Base-by-base conservation (phyloP, 2,329 filamentous ascomycete genomes). In the Rosellinia necatrix region DNA sequence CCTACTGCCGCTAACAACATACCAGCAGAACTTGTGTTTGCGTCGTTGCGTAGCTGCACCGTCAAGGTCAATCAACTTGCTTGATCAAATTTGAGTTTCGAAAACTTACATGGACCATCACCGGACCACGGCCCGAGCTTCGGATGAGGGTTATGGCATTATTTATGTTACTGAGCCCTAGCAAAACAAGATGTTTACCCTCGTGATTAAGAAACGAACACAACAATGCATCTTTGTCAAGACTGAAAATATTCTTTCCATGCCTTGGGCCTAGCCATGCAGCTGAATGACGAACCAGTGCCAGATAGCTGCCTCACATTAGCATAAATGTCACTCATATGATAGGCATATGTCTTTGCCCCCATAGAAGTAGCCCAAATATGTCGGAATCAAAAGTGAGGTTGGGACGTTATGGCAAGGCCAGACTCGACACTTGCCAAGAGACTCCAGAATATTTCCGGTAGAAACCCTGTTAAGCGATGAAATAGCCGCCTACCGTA, bases 251-350 rank as follows among this genome's bases (percentile, higher is more conserved):
- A 3, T 76, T 72, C 59, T 82, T 85, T 10, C 92, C 92, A 70
- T 97, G 92, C 34, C 91, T 80, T n/a, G 93, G 93, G 6, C 89
- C 91, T 9, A 96, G 76, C 93, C 93, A 97, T 1, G 92, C 88
- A 29, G 81, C 82, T 85, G 87, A 94, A 3, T 90, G 78, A 15
- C 92, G 85, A 4, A 96, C 86, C 10, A 96, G 74, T 6, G 90
- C 85, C 70, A 96, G 93, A 85, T 91, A 96, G 64, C 89, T 84
- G 50, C 8, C 32, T 32, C 25, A 12, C 7, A 49, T 70, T 44
- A 71, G 68, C 54, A 32, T 10, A 51, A 34, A 29, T n/a, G 12
- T 22, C 25, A 9, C 15, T 7, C 22, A 41, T 6, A 38, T n/a
- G 13, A 34, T 13, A 27, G 7, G 10, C n/a, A n/a, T n/a, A n/a